Evolutionary conservation across 352 stramenopile species (phyloP), one percentile per base, ranked within the genome.

Genomic region (Globisporangium okanoganense): DNA sequence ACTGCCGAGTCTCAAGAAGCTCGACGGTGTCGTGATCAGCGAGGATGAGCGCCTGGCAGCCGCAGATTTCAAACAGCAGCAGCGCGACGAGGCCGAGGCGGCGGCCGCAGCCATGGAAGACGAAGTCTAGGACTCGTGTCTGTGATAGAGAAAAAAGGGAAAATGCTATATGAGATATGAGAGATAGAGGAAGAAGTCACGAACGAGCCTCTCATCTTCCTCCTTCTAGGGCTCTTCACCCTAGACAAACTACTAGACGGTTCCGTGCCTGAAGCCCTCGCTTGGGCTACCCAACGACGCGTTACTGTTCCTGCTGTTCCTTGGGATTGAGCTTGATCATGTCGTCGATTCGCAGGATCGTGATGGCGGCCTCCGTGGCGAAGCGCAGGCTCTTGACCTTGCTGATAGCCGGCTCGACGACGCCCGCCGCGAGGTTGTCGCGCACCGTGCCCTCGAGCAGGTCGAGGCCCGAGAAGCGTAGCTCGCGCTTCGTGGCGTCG

Each of bases 351-450:
- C 98, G 90, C 61, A 99, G 73, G 85, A 99, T 99, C 36, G 97
- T 99, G 79, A 99, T 99, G 48, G 97, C 97, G 36, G 97, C 97
- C 67, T 99, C 98, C 5, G 96, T 99, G 20, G 98, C 98, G 85
- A 99, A 99, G 67, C 97, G 87, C 64, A 99, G 79, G 72, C 88
- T 98, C 82, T 99, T 99, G 78, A 99, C 98, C 86, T 99, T 99
- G 69, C 94, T 99, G 67, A 99, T 99, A 58, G 98, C 97, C 20
- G 98, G 98, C 84, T 99, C 98, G 16, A 99, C 88, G n/a, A 99
- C 97, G 61, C 96, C 97, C 22, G 91, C 94, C 24, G 82, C 82
- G 38, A 99, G 82, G 78, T 99, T 99, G 80, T 99, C 82, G 55
- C 94, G 86, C 61, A 99, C 96, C 33, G 76, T 82, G 50, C 98